Conservation (phyloP, 2,329 filamentous ascomycete genomes). For the Stachybotrys elegans region DNA sequence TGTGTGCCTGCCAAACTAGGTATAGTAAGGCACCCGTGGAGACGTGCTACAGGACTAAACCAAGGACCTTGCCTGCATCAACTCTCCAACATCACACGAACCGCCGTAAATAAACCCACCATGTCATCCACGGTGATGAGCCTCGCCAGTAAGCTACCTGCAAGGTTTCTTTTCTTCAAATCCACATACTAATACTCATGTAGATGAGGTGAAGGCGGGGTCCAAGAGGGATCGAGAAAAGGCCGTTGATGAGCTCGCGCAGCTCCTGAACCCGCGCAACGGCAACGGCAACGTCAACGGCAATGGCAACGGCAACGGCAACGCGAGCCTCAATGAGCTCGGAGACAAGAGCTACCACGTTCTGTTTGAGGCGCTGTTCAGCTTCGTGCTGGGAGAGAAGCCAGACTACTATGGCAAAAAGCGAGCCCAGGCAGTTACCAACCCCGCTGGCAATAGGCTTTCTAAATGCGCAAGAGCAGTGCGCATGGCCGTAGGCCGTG, state of each 20-base stretch:
- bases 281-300: slow-evolving; percentile 31
- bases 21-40: too few species aligned
- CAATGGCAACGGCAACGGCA: too few species aligned
- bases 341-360: slow-evolving; percentile 75
- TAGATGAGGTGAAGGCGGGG: slow-evolving; percentile 29
- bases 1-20: too few species aligned
- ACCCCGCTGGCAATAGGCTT: slow-evolving; percentile 51
- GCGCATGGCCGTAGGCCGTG: slow-evolving; percentile 65
- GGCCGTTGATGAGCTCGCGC: slow-evolving; percentile 35
- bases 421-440: slow-evolving; percentile 39
- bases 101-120: too few species aligned
- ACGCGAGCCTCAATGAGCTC: slow-evolving; percentile 41
- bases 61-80: too few species aligned
- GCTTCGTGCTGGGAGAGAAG: slow-evolving; percentile 63
- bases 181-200: slow-evolving; percentile 9
- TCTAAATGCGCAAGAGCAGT: slow-evolving; percentile 66
- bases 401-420: slow-evolving; percentile 52
- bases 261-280: slow-evolving; percentile 32
- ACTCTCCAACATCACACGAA: too few species aligned
- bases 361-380: slow-evolving; percentile 77
- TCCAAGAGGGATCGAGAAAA: slow-evolving; percentile 32
- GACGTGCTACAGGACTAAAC: too few species aligned
- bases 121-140: slow-evolving; percentile 29
- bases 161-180: not conserved
- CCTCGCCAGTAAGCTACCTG: slow-evolving; percentile 24